These are phyloP conservation scores for Panicum miliaceum DNA, from an alignment of 176 grass and related monocot species.

Conservation along the genomic window DNA sequence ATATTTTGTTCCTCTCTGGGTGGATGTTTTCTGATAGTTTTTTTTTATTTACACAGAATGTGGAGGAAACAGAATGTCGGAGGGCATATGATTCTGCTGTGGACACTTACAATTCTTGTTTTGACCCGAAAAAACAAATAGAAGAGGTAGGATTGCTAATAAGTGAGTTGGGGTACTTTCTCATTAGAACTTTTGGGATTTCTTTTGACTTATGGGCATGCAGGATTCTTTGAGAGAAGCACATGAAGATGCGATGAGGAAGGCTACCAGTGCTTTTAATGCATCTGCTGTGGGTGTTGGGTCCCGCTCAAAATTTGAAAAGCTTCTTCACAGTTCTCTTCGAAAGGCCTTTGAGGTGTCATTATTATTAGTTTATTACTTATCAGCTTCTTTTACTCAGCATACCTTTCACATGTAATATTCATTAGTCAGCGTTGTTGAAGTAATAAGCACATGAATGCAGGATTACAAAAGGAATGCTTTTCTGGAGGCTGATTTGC, in stretches of 20 bases:
- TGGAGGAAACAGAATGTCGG: slow-evolving; percentile 94
- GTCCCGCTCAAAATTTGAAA: slow-evolving; percentile 82
- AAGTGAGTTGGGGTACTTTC: slow-evolving; percentile 3
- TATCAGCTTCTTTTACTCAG: slow-evolving; percentile 9
- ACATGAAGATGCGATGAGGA: slow-evolving; percentile 79
- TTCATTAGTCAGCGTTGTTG: neutral
- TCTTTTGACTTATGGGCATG: neutral
- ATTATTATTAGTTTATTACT: neutral
- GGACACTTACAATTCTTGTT: slow-evolving; percentile 79
- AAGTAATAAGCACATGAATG: slow-evolving; percentile 36
- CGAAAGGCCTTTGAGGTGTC: slow-evolving; percentile 86
- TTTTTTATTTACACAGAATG: slow-evolving; percentile 58
- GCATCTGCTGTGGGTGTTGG: slow-evolving; percentile 73
- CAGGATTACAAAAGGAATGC: slow-evolving; percentile 91
- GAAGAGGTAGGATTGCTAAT: slow-evolving; percentile 75
- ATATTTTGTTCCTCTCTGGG: neutral
- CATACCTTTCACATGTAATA: neutral
- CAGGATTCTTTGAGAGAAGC: slow-evolving; percentile 78
- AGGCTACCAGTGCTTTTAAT: slow-evolving; percentile 71
- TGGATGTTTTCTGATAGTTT: slow-evolving; percentile 24
- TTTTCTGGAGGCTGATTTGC: slow-evolving; percentile 88
- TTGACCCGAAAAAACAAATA: slow-evolving; percentile 69
- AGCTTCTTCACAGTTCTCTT: slow-evolving; percentile 80
- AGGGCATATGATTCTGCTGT: slow-evolving; percentile 88
- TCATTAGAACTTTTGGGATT: slow-evolving; percentile 20